phyloP scores from a whole-genome alignment of 257 asterid genomes.

The Lycium barbarum region DNA sequence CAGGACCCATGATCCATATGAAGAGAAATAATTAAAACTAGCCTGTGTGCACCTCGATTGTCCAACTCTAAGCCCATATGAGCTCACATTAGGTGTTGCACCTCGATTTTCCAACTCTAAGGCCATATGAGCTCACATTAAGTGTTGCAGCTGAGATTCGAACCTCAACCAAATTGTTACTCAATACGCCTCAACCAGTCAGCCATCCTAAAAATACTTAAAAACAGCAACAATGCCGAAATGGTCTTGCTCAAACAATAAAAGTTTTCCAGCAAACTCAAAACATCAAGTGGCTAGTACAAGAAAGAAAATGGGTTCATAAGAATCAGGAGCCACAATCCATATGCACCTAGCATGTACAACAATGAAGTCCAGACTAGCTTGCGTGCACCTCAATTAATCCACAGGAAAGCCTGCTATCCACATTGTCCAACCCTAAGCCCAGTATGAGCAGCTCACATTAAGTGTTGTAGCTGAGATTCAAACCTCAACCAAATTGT shows the following conservation, averaged over 20 bases:
- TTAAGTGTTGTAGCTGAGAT: conserved; percentile 4
- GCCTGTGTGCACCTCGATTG: neutral
- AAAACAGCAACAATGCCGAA: neutral
- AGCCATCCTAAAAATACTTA: neutral
- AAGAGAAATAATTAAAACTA: neutral
- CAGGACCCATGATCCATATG: neutral
- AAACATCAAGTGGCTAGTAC: too few relatives aligned
- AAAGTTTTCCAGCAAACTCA: too few relatives aligned
- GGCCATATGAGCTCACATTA: conserved; percentile 7
- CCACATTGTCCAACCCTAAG: conserved; percentile 19
- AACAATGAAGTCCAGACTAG: neutral
- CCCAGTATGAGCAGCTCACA: conserved; percentile 23
- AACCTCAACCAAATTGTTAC: neutral
- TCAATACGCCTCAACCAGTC: neutral
- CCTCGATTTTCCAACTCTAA: conserved; percentile 24
- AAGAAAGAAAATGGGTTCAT: neutral
- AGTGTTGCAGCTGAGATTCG: neutral
- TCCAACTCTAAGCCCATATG: neutral
- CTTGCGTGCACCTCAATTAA: neutral
- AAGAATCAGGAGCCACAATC: neutral
- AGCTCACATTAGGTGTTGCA: too few relatives aligned
- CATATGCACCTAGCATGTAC: neutral
- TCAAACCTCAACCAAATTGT: neutral
- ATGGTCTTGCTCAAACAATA: neutral
- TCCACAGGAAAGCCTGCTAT: neutral